Percentiles rank a stretch among this genome's conserved stretches.
phyloP scores from a whole-genome alignment of 1,284 basidiomycete genomes.

The Melampsora americana region DNA sequence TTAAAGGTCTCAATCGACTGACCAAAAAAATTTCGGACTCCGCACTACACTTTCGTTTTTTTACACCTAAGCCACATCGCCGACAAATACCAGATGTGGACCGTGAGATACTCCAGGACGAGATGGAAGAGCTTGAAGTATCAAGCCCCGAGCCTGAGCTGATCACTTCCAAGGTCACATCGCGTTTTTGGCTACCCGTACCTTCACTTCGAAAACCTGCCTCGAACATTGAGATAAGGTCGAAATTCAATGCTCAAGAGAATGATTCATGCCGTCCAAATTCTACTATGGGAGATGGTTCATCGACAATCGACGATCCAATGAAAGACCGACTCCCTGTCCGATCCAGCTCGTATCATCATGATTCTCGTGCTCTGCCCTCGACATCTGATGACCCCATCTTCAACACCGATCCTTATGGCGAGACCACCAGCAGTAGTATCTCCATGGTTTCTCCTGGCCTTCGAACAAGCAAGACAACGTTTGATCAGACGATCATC shows the following conservation, averaged over 20 bases:
- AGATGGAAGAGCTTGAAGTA: neutral
- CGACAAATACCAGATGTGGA: neutral
- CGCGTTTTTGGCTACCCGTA: neutral
- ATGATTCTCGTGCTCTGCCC: neutral
- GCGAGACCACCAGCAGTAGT: neutral
- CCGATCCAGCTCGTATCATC: neutral
- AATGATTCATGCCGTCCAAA: neutral
- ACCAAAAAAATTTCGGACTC: neutral
- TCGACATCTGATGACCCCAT: neutral
- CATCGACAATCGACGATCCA: neutral
- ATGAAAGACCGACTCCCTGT: neutral
- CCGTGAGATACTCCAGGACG: neutral
- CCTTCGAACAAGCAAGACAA: too few species aligned
- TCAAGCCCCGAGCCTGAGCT: neutral
- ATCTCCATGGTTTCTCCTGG: too few species aligned
- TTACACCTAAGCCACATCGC: neutral
- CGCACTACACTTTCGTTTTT: neutral
- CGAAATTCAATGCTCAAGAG: neutral
- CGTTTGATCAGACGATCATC: neutral
- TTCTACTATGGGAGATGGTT: neutral
- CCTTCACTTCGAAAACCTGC: neutral
- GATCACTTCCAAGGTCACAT: neutral
- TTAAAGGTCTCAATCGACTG: neutral
- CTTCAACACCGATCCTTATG: constrained; percentile 1
- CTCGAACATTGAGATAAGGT: neutral